Evolutionary conservation across 2,329 filamentous ascomycete genomes (phyloP).

Genomic region (Colletotrichum sp.): DNA sequence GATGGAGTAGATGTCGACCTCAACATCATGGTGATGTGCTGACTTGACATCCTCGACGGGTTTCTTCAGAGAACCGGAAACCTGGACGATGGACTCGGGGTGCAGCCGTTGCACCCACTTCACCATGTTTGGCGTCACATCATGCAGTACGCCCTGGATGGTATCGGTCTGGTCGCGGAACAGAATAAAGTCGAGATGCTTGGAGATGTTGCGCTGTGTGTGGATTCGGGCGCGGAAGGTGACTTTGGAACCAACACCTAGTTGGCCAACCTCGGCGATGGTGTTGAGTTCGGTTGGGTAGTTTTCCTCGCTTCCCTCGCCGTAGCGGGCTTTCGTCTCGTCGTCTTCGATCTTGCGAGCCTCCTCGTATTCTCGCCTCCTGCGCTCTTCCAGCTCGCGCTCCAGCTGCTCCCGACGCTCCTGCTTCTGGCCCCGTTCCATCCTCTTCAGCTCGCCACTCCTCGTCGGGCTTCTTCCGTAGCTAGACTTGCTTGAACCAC

Average conservation of each 20-base stretch:
- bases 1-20: constrained; percentile 69
- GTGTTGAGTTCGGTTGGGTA: constrained; percentile 13
- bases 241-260: constrained; percentile 38
- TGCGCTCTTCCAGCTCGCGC: constrained; percentile 6
- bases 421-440: constrained; percentile 10
- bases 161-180: constrained; percentile 85
- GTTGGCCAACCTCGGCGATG: constrained; percentile 9
- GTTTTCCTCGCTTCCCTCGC: background rate
- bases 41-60: constrained; percentile 78
- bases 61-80: constrained; percentile 74
- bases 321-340: constrained; percentile 10
- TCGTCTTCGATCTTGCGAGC: constrained; percentile 12
- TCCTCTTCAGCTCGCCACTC: constrained; percentile 6
- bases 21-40: constrained; percentile 76
- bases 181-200: constrained; percentile 83
- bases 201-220: constrained; percentile 80
- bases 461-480: background rate
- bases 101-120: constrained; percentile 87
- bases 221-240: constrained; percentile 66
- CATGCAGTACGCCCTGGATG: constrained; percentile 78
- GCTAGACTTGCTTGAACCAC: constrained; percentile 3
- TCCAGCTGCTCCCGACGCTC: background rate
- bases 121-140: constrained; percentile 71
- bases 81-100: constrained; percentile 77
- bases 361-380: constrained; percentile 1